Conservation (phyloP, 768 basidiomycete genomes). For the Harrya chromipes region DNA sequence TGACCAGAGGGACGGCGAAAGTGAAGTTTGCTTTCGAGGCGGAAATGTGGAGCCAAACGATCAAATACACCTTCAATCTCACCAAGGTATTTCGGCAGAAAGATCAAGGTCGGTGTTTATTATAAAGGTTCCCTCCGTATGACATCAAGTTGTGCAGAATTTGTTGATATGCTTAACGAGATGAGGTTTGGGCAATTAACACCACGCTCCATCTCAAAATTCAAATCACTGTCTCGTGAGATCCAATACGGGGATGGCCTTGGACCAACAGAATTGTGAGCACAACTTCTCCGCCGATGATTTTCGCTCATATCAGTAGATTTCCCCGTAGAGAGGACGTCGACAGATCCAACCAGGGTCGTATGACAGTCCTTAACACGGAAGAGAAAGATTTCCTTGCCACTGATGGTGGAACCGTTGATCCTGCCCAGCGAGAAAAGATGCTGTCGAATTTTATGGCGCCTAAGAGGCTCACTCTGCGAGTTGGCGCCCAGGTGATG, state of each 20-base stretch:
- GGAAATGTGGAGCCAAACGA: conserved; percentile 63
- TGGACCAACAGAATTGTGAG: conserved; percentile 87
- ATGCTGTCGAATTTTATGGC: conserved; percentile 93
- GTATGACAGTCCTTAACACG: conserved; percentile 60
- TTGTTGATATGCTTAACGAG: conserved; percentile 96
- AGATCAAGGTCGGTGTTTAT: conserved; percentile 64
- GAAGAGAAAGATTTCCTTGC: conserved; percentile 53
- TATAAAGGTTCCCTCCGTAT: background rate
- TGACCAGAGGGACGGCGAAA: conserved; percentile 53
- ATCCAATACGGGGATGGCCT: conserved; percentile 78
- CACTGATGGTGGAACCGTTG: conserved; percentile 57
- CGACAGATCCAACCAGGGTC: conserved; percentile 71
- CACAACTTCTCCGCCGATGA: conserved; percentile 1
- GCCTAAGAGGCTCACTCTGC: conserved; percentile 61
- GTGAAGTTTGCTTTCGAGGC: conserved; percentile 95
- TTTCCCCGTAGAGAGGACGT: conserved; percentile 94
- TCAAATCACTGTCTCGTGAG: conserved; percentile 65
- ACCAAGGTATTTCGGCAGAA: conserved; percentile 95
- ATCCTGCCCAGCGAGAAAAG: conserved; percentile 61
- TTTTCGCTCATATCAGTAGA: conserved; percentile 37
- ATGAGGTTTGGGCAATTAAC: conserved; percentile 89
- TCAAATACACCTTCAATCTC: conserved; percentile 85
- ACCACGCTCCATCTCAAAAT: conserved; percentile 60
- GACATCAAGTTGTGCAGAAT: conserved; percentile 48
- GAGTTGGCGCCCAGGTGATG: conserved; percentile 88